Conservation (phyloP, 352 stramenopile species). For the Phytophthora pistaciae region DNA sequence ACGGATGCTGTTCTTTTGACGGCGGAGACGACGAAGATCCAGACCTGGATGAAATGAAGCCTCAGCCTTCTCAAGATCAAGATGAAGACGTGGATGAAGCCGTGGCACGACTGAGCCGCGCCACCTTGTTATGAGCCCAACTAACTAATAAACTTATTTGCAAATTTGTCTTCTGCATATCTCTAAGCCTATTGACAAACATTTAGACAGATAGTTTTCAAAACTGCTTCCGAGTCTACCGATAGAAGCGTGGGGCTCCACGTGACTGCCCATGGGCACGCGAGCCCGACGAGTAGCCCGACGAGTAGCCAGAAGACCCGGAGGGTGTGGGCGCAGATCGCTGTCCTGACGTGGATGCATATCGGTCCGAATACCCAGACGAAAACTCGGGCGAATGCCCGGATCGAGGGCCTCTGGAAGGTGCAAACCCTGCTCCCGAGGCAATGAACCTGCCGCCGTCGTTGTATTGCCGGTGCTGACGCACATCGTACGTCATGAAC, state of each 20-base stretch:
- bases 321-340: conserved; percentile 23
- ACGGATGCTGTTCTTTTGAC: conserved; percentile 27
- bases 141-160: conserved; percentile 37
- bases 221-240: conserved; percentile 23
- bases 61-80: conserved; percentile 12
- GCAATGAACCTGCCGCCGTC: conserved; percentile 35
- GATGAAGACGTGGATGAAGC: conserved; percentile 20
- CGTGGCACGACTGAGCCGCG: conserved; percentile 19
- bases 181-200: conserved; percentile 35
- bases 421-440: conserved; percentile 26
- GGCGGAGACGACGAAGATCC: conserved; percentile 17
- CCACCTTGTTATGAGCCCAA: conserved; percentile 26
- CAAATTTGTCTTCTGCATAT: conserved; percentile 25
- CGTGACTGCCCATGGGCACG: conserved; percentile 28
- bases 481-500: conserved; percentile 35
- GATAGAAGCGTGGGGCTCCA: conserved; percentile 29
- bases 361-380: conserved; percentile 20
- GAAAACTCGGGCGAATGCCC: conserved; percentile 29
- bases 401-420: conserved; percentile 20
- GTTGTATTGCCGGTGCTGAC: conserved; percentile 24
- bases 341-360: conserved; percentile 17
- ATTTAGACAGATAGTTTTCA: conserved; percentile 25
- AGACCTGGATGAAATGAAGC: conserved; percentile 28
- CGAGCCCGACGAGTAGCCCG: conserved; percentile 18
- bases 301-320: conserved; percentile 16